Evolutionary conservation across 2,329 filamentous ascomycete genomes (phyloP), one percentile per base, ranked within the genome.

Genomic region (Alternaria ventricosa): DNA sequence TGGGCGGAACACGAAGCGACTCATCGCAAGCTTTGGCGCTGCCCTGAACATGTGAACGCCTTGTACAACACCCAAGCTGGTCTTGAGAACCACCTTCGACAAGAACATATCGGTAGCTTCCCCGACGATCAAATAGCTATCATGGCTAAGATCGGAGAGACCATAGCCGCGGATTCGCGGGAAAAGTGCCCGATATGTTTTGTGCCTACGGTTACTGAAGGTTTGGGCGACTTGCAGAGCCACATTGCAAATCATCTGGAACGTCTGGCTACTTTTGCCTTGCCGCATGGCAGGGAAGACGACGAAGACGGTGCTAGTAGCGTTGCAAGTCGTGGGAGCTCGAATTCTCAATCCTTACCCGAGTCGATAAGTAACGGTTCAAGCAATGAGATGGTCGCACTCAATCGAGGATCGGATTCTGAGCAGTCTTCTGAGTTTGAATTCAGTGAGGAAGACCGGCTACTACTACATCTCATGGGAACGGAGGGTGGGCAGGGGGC

Each of bases 201-300:
- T 28, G 71, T 65, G 4, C 41, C 71, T 7, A 64, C 71, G 15
- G 63, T 72, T 25, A 68, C 66, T 11, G 71, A 75, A 54, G 71
- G 69, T 2, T 60, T 73, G 30, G 71, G 66, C 13, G 64, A 73
- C 15, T 65, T 80, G 4, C 71, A 76, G 15, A 78, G 73, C 55
- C 78, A 80, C 60, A 73, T 80, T 36, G 78, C 78, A 1, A 76
- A 80, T 41, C 78, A 80, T 65, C 62, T 80, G 5, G 77, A 80
- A 61, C 71, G 75, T 8, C 63, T 80, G 10, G 77, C 78, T 44
- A 65, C 74, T 0, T 80, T 80, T 56, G 74, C 78, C 13, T 55
- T 80, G 9, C 77, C 78, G 3, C 74, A 66, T 23, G 66, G 69
- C 22, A 60, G 53, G 2, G 74, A 76, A 59, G 75, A 77, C 41